These are phyloP conservation scores for Phytopythium oedochilum DNA, from an alignment of 352 stramenopile species.

Conservation along the genomic window DNA sequence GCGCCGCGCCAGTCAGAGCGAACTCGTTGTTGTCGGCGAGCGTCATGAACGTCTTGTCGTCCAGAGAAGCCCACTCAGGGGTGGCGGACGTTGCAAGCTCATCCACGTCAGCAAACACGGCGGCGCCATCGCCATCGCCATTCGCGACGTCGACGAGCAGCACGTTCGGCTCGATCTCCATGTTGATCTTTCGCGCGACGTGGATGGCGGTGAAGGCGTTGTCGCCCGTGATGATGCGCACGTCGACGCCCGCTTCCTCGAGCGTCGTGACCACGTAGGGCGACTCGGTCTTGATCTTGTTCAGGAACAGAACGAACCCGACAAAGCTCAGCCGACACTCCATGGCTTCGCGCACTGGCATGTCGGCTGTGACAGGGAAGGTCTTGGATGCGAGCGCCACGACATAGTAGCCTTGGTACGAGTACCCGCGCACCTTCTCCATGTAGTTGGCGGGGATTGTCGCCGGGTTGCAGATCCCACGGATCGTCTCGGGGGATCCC, in stretches of 20 bases:
- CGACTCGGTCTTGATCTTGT: slow-evolving; percentile 86
- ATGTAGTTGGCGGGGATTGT: slow-evolving; percentile 73
- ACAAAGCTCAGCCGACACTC: slow-evolving; percentile 75
- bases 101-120: slow-evolving; percentile 63
- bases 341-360: slow-evolving; percentile 62
- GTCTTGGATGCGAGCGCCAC: slow-evolving; percentile 57
- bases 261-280: slow-evolving; percentile 76
- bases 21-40: slow-evolving; percentile 57
- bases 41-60: slow-evolving; percentile 39
- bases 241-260: slow-evolving; percentile 64
- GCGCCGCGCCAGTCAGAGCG: slow-evolving; percentile 57
- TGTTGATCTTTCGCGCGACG: slow-evolving; percentile 66
- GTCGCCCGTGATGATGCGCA: slow-evolving; percentile 89
- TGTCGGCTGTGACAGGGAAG: slow-evolving; percentile 41
- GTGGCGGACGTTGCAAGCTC: slow-evolving; percentile 28
- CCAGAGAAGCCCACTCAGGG: slow-evolving; percentile 30
- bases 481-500: slow-evolving; percentile 57
- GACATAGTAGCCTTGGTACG: slow-evolving; percentile 85
- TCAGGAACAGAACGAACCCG: slow-evolving; percentile 88
- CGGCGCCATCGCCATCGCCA: slow-evolving; percentile 3
- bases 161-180: slow-evolving; percentile 55
- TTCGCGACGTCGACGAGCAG: slow-evolving; percentile 40
- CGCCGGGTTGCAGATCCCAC: slow-evolving; percentile 51
- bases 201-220: slow-evolving; percentile 77
- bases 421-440: slow-evolving; percentile 46